phyloP scores from a whole-genome alignment of 2,329 filamentous ascomycete species.

The Clonostachys sp. region DNA sequence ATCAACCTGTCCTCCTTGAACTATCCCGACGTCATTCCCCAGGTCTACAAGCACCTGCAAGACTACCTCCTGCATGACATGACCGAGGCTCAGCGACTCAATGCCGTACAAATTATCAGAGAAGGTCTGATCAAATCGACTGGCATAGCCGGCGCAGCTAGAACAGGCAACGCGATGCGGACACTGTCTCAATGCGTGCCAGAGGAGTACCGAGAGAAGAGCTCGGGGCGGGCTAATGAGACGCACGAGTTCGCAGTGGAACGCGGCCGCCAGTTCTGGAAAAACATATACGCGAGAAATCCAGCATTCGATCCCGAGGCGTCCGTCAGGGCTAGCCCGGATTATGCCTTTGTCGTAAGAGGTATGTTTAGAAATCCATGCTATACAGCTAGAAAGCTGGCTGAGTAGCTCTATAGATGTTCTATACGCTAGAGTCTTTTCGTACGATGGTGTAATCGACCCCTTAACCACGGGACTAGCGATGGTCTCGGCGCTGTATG shows the following conservation, averaged over 20 bases:
- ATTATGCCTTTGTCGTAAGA: conserved; percentile 9
- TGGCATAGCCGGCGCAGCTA: conserved; percentile 7
- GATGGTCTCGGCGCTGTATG: conserved; percentile 4
- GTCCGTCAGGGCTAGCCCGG: conserved; percentile 7
- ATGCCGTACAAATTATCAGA: conserved; percentile 1
- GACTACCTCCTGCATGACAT: conserved; percentile 2
- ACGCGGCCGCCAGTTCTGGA: conserved; percentile 6
- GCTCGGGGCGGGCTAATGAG: conserved; percentile 4
- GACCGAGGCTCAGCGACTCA: conserved; percentile 2
- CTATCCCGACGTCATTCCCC: conserved; percentile 8
- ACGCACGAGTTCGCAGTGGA: conserved; percentile 1
- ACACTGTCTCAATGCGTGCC: conserved; percentile 5
- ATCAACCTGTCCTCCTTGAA: conserved; percentile 7
- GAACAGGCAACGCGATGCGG: conserved; percentile 8
- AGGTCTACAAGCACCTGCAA: conserved; percentile 6
- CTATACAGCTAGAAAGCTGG: background rate
- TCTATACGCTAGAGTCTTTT: conserved; percentile 4
- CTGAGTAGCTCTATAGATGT: conserved; percentile 1
- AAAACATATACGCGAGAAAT: conserved; percentile 7
- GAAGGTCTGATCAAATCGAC: conserved; percentile 8
- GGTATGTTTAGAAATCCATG: background rate
- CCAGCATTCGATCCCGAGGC: conserved; percentile 7
- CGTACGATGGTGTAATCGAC: conserved; percentile 3
- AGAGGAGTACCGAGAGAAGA: conserved; percentile 1
- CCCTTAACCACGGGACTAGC: conserved; percentile 2